Evolutionary conservation across 306 rosid genomes (phyloP).

Genomic region (Amphicarpaea edgeworthii): DNA sequence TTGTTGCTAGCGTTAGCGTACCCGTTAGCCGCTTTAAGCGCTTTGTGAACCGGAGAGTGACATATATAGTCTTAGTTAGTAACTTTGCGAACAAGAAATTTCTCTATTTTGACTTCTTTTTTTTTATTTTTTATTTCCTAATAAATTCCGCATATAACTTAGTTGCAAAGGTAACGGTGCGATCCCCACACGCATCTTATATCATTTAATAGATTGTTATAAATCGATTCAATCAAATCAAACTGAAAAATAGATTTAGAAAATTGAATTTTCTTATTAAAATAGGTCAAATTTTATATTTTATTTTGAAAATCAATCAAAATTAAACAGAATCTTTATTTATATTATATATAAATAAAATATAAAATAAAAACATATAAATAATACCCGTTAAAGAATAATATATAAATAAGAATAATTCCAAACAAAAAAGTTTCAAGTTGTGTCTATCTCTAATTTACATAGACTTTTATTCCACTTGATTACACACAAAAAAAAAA

Average conservation of each 20-base stretch:
- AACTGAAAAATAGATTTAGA: neutral
- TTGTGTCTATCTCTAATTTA: no score
- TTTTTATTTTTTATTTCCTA: neutral
- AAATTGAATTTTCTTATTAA: no score
- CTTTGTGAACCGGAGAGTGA: neutral
- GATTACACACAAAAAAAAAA: no score
- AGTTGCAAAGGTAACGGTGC: slow-evolving; percentile 42
- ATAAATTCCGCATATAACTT: slow-evolving; percentile 35
- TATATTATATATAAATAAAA: no score
- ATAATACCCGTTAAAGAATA: no score
- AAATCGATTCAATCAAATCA: neutral
- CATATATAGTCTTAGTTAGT: neutral
- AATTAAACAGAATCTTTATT: no score
- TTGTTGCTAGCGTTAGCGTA: slow-evolving; percentile 35
- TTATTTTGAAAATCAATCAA: no score
- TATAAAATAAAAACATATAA: no score
- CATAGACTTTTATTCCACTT: no score
- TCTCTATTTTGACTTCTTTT: slow-evolving; percentile 28
- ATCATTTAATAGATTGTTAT: neutral
- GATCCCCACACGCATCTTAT: slow-evolving; percentile 17
- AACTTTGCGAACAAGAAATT: slow-evolving; percentile 68
- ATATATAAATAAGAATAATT: no score
- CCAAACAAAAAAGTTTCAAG: no score
- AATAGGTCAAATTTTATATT: no score
- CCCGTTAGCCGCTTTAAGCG: slow-evolving; percentile 54